Percentiles rank a stretch among this genome's conserved stretches.
Conservation (phyloP, 345 rosid genomes). For the Pugionium cornutum region DNA sequence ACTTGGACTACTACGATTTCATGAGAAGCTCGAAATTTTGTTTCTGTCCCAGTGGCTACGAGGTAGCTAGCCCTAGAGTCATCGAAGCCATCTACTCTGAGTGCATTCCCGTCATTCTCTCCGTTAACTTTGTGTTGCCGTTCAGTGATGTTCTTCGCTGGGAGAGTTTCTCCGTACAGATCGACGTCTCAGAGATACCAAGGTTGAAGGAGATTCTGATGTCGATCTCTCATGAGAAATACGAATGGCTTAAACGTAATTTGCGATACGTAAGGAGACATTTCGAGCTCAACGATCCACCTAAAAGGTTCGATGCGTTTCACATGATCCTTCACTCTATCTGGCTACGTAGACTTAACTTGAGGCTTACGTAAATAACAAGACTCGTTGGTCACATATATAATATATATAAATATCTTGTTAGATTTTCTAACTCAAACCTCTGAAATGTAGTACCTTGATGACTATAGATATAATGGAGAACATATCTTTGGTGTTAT, state of each 20-base stretch:
- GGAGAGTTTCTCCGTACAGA: conserved; percentile 71
- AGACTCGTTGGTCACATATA: background rate
- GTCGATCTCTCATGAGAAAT: conserved; percentile 58
- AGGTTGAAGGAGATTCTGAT: conserved; percentile 68
- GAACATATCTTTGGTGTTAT: conserved; percentile 18
- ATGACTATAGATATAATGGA: conserved; percentile 21
- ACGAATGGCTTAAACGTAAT: conserved; percentile 54
- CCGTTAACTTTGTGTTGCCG: conserved; percentile 67
- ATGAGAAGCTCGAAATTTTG: conserved; percentile 82
- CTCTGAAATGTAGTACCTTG: conserved; percentile 21
- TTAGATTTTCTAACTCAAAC: conserved; percentile 8
- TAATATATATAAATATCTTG: background rate
- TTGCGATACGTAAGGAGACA: conserved; percentile 61
- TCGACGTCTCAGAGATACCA: conserved; percentile 64
- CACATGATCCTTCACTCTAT: conserved; percentile 86
- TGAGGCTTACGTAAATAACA: conserved; percentile 41
- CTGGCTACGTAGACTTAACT: conserved; percentile 84
- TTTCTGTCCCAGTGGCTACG: conserved; percentile 89
- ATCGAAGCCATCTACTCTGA: conserved; percentile 81
- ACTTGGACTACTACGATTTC: conserved; percentile 57
- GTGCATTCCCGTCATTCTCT: conserved; percentile 85
- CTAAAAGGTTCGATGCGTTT: conserved; percentile 70
- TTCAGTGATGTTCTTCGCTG: conserved; percentile 83
- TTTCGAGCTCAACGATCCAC: conserved; percentile 71
- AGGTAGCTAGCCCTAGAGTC: conserved; percentile 91